Base-by-base conservation (phyloP, 495 filamentous ascomycete species). In the Alectoria sarmentosa region DNA sequence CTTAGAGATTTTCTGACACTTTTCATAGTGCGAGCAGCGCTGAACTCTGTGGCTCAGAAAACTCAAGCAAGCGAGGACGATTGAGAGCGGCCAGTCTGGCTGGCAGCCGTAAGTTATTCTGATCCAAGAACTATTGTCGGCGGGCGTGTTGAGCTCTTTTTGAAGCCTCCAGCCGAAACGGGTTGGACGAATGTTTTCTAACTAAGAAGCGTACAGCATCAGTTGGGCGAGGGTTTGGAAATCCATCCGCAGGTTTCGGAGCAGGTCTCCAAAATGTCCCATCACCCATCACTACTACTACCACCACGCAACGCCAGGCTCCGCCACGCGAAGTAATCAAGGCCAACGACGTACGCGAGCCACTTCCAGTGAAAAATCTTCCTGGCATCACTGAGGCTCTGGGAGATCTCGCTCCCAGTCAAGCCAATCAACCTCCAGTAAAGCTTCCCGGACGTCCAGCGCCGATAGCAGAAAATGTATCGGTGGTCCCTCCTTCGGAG, bases 301-400 rank as follows among this genome's bases (percentile, higher is more conserved):
- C 3, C 17, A 34, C 28, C 17, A 34, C 28, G 28, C 52, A 48
- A 36, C 9, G 30, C 21, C 60, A 37, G 36, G 10, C 42, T 34
- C 26, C 10, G 3, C 7, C 42, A 32, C 11, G 23, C 30, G 23
- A 61, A 15, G 9, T 30, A 26, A 61, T 1, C 28, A 17, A 34
- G 1, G 21, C 39, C 10, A 10, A 4, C 15, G 10, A 61, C 11
- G 21, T 61, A 1, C 42, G 60, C 41, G 60, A 61, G 30, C 59
- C 59, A 15, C 5, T 36, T 26, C 59, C 59, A 14, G 2, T 15
- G n/a, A 61, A 7, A 17, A 41, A 61, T 15, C 60, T 61, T 37
- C 60, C 60, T 28, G 46, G 46, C 17, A 61, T 61, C 2, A 37
- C 26, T 23, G 60, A 61, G 42, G 49, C 60, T 23, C 49, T 61